Conservation (phyloP, 2,329 filamentous ascomycete genomes). For the Fusarium sp. region DNA sequence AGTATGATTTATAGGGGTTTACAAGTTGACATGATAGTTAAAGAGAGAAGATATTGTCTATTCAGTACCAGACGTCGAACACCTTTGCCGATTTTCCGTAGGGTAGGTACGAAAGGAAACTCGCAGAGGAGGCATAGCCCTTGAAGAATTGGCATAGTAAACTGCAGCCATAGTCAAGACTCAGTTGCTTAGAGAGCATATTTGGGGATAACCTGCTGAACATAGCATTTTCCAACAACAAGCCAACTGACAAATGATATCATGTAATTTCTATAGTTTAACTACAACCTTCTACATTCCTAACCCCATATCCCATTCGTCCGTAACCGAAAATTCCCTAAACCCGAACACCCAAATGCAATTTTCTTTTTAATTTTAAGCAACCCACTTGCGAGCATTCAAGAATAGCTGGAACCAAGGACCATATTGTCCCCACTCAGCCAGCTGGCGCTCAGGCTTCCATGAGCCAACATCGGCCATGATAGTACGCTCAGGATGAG, state of each 20-base stretch:
- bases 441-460: conserved; percentile 68
- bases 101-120: too few species aligned
- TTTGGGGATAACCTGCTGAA: background rate
- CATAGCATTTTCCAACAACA: background rate
- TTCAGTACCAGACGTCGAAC: too few species aligned
- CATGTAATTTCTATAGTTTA: conserved; percentile 21
- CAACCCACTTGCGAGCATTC: conserved; percentile 90
- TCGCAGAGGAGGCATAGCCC: too few species aligned
- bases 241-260: background rate
- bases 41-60: too few species aligned
- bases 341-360: conserved; percentile 38
- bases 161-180: too few species aligned
- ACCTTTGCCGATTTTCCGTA: too few species aligned
- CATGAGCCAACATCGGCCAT: conserved; percentile 84
- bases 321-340: conserved; percentile 17
- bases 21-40: too few species aligned
- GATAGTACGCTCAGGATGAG: conserved; percentile 91
- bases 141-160: too few species aligned
- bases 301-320: conserved; percentile 18
- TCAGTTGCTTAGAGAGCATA: background rate
- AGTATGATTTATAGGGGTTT: too few species aligned
- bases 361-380: conserved; percentile 55
- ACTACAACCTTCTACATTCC: conserved; percentile 13
- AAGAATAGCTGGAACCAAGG: conserved; percentile 90
- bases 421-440: conserved; percentile 83